Conservation (phyloP, 257 asterid species). For the Nicotiana sylvestris region DNA sequence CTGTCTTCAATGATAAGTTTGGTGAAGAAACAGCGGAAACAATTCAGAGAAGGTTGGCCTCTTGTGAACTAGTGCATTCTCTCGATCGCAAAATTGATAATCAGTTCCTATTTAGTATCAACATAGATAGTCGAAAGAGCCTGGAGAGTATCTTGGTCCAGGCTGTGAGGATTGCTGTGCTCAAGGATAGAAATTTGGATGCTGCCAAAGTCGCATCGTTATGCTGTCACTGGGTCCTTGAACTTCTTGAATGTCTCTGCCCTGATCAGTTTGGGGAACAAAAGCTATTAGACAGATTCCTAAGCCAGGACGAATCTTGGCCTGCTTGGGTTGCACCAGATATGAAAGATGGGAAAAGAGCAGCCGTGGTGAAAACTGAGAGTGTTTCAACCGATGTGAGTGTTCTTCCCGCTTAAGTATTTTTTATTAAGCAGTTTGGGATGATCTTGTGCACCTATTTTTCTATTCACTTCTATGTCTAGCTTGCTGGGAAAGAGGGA, state of each 20-base stretch:
- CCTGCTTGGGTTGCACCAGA: conserved; percentile 67
- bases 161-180: conserved; percentile 41
- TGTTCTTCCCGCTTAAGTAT: conserved; percentile 13
- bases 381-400: conserved; percentile 53
- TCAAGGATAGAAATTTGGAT: conserved; percentile 42
- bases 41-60: conserved; percentile 46
- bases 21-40: conserved; percentile 40
- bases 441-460: conserved; percentile 5
- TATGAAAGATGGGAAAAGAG: conserved; percentile 26
- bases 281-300: conserved; percentile 60
- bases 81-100: conserved; percentile 39
- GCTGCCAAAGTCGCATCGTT: conserved; percentile 48
- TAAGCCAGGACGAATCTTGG: conserved; percentile 61
- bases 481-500: conserved; percentile 2
- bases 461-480: neutral
- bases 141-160: conserved; percentile 55
- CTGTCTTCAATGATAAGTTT: conserved; percentile 36
- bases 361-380: conserved; percentile 38
- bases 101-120: conserved; percentile 41
- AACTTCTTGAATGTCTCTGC: conserved; percentile 55
- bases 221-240: conserved; percentile 70
- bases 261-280: conserved; percentile 73
- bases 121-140: conserved; percentile 30
- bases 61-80: conserved; percentile 56
- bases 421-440: conserved; percentile 1